Evolutionary conservation across 2,329 filamentous ascomycete genomes (phyloP).

Genomic region (Microdochium nivale): DNA sequence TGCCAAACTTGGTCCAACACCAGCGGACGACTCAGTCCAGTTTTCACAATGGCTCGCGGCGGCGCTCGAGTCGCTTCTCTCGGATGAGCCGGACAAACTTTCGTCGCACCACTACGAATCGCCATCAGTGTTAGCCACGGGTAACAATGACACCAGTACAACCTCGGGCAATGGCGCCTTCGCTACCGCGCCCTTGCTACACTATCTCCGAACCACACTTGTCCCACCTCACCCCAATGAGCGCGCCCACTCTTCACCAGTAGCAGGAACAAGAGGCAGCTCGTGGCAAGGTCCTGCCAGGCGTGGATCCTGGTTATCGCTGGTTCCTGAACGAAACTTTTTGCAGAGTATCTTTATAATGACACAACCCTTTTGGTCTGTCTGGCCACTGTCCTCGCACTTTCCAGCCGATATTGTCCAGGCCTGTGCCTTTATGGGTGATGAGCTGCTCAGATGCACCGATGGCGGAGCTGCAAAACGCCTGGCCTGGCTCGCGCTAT

Average conservation of each 20-base stretch:
- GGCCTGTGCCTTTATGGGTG: slow-evolving; percentile 22
- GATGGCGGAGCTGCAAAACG: slow-evolving; percentile 20
- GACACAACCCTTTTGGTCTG: slow-evolving; percentile 14
- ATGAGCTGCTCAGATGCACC: slow-evolving; percentile 17
- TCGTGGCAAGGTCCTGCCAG: not conserved
- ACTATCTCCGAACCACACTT: not conserved
- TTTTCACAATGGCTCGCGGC: not conserved
- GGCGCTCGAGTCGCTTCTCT: not conserved
- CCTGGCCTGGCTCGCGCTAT: slow-evolving; percentile 32
- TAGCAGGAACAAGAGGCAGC: not conserved
- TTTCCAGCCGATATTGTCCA: slow-evolving; percentile 24
- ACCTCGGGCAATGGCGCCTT: not conserved
- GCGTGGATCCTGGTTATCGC: not conserved
- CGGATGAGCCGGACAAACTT: not conserved
- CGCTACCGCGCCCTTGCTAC: not conserved
- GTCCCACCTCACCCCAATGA: not conserved
- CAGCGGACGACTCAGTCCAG: not conserved
- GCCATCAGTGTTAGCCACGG: not conserved
- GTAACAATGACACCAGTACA: not conserved
- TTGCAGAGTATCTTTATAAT: slow-evolving; percentile 10
- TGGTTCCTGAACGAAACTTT: slow-evolving; percentile 1
- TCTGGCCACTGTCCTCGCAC: slow-evolving; percentile 11
- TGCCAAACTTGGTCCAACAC: not conserved
- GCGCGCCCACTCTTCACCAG: not conserved
- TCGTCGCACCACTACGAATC: not conserved